Evolutionary conservation across 441 rosid genomes (phyloP), one percentile per base, ranked within the genome.

Genomic region (Arabidopsis lyrata): DNA sequence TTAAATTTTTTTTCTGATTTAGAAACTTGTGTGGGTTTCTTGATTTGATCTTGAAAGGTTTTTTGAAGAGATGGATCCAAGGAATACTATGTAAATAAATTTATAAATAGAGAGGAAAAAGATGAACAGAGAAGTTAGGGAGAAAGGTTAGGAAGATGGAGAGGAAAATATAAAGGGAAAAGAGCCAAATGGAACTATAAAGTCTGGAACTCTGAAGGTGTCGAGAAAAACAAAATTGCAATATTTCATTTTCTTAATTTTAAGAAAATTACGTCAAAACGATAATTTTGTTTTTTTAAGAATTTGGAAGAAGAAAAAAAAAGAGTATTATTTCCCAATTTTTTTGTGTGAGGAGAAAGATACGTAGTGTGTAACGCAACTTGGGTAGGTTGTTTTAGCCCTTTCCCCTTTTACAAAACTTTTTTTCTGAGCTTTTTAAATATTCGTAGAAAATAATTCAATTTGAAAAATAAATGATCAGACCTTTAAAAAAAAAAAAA

Each of bases 361-460:
- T 66, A 59, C 77, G 77, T 77, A 66, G 68, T 71, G 73, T 77
- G 77, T 72, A 60, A 77, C 77, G 80, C 80, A 77, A 72, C 80
- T 66, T 77, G 77, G 58, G 73, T 71, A 77, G 73, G 80, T 77
- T 77, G 80, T 77, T 77, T 77, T 44, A 72, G 77, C 80, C 66
- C 73, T 77, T 77, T 60, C 69, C 12, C 20, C 68, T 71, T 71
- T 77, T 63, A 52, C 14, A 53, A 63, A 64, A 29, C 55, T 8
- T 56, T 49, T 49, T 73, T 77, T 41, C 48, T 22, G 15, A 47
- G 7, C 66, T 69, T 63, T 56, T 68, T 18, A 34, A 42, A 36
- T 76, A 63, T 64, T 70, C 62, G 39, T 29, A 32, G 1, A 42
- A 57, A 57, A 14, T 31, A 58, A 39, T 64, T 55, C 0, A 47